phyloP scores from a whole-genome alignment of 495 filamentous ascomycete species.

The Annulohypoxylon bovei region DNA sequence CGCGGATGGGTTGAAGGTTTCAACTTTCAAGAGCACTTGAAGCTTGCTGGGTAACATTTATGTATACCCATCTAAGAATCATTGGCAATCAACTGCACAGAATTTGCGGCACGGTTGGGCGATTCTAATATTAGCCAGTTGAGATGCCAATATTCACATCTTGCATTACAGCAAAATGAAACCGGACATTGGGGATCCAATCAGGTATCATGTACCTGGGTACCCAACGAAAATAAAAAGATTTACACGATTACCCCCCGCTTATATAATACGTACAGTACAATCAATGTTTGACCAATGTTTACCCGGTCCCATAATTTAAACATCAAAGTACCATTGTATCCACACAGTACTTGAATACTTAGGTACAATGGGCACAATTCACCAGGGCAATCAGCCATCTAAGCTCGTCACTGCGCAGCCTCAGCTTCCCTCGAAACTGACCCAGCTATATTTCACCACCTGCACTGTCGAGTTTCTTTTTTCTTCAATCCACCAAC shows the following conservation, averaged over 20 bases:
- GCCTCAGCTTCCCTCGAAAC: constrained; percentile 28
- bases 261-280: background rate
- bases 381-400: constrained; percentile 15
- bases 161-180: constrained; percentile 28
- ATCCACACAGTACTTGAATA: constrained; percentile 14
- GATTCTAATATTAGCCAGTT: constrained; percentile 17
- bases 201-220: constrained; percentile 3
- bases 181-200: constrained; percentile 23
- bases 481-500: background rate
- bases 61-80: constrained; percentile 1
- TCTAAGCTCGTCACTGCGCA: constrained; percentile 40
- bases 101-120: constrained; percentile 4
- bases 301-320: constrained; percentile 32
- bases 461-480: constrained; percentile 14
- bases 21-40: background rate
- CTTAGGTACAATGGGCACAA: constrained; percentile 17
- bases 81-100: background rate
- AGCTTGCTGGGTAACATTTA: background rate
- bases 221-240: background rate
- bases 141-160: constrained; percentile 19
- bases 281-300: constrained; percentile 16
- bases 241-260: background rate
- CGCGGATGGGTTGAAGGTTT: background rate
- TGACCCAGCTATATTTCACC: constrained; percentile 23
- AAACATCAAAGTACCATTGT: constrained; percentile 11